These are phyloP conservation scores for Mycotypha africana DNA, from an alignment of 371 early-diverging fungal genomes.

Conservation along the genomic window DNA sequence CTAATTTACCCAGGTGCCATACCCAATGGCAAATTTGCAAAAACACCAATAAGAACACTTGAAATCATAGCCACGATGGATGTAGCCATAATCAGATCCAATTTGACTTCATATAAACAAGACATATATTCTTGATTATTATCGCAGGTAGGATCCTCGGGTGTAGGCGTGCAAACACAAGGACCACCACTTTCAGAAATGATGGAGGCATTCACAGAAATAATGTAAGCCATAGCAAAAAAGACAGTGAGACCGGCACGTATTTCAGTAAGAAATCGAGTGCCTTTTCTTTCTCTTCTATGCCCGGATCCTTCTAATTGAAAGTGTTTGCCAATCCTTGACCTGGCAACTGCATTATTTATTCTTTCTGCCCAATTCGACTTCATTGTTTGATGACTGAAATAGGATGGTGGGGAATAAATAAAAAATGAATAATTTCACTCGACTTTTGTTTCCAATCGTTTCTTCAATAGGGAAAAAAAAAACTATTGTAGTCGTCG, in stretches of 20 bases:
- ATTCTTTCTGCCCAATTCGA: constrained; percentile 28
- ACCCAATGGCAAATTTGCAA: constrained; percentile 74
- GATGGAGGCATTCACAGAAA: constrained; percentile 67
- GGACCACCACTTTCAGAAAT: constrained; percentile 73
- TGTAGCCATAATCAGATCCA: constrained; percentile 69
- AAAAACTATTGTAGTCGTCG: too few relatives aligned
- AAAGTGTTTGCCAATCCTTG: constrained; percentile 55
- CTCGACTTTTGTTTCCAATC: too few relatives aligned
- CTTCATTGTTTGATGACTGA: too few relatives aligned
- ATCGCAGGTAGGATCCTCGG: constrained; percentile 41
- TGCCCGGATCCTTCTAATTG: constrained; percentile 60
- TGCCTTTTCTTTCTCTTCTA: constrained; percentile 45
- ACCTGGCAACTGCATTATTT: constrained; percentile 51
- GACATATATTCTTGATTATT: constrained; percentile 46
- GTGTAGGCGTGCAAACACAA: constrained; percentile 55
- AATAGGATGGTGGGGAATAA: too few relatives aligned
- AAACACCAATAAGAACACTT: constrained; percentile 59
- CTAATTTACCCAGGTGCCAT: constrained; percentile 59
- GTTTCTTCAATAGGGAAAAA: too few relatives aligned
- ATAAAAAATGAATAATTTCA: too few relatives aligned
- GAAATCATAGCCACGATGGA: constrained; percentile 63
- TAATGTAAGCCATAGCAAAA: constrained; percentile 32
- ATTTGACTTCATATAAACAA: constrained; percentile 59
- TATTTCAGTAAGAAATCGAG: constrained; percentile 61
- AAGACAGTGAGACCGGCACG: constrained; percentile 58